Conservation (phyloP, 805 yeast species). For the Scheffersomyces lignosus region DNA sequence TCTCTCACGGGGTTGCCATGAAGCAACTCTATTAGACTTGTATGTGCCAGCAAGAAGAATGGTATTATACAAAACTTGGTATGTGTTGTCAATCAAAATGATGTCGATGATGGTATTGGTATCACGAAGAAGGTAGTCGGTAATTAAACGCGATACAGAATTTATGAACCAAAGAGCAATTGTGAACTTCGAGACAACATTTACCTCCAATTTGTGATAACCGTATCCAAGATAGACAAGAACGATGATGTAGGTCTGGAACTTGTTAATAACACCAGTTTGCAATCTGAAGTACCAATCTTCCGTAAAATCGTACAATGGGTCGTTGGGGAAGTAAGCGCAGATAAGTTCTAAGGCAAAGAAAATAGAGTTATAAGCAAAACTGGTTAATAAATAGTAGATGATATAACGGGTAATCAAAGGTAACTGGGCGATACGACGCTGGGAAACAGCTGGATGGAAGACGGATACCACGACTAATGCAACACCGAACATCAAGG, state of each 20-base stretch:
- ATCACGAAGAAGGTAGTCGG: background rate
- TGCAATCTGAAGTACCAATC: background rate
- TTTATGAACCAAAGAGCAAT: background rate
- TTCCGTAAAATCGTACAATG: background rate
- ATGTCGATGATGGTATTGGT: background rate
- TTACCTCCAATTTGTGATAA: background rate
- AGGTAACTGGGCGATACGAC: background rate
- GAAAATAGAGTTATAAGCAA: background rate
- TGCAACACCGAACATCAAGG: constrained; percentile 2
- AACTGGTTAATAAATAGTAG: background rate
- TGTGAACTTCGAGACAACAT: background rate
- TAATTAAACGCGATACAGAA: background rate
- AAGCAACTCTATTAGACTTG: background rate
- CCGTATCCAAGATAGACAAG: constrained; percentile 4
- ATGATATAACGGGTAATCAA: background rate
- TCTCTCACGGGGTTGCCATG: background rate
- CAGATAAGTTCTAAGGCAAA: background rate
- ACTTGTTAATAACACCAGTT: constrained; percentile 1
- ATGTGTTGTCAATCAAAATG: background rate
- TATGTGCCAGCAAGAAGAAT: background rate
- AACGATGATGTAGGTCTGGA: constrained; percentile 2
- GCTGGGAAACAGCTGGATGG: background rate
- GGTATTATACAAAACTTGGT: background rate
- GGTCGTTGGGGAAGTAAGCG: background rate
- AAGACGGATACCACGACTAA: constrained; percentile 2